A percentile compares a stretch with the other conserved stretches of the same genome.
Evolutionary conservation across 129 eudicot species (phyloP).

Genomic region (Lactuca saligna): DNA sequence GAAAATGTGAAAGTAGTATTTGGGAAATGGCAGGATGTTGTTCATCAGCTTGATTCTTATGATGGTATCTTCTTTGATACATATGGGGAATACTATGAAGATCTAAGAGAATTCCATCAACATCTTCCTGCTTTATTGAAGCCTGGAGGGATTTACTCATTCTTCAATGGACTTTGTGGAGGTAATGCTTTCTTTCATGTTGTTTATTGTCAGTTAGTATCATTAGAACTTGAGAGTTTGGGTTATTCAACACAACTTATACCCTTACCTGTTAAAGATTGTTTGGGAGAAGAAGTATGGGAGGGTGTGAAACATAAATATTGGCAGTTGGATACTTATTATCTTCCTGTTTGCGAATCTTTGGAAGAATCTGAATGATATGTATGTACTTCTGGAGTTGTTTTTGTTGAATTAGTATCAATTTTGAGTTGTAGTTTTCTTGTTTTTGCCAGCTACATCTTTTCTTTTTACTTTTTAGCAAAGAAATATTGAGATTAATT

Average conservation of each 20-base stretch:
- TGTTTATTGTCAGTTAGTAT: slow-evolving; percentile 89
- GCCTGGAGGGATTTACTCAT: slow-evolving; percentile 94
- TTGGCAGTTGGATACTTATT: slow-evolving; percentile 93
- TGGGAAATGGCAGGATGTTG: slow-evolving; percentile 96
- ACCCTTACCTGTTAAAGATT: slow-evolving; percentile 88
- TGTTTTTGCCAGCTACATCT: slow-evolving; percentile 1
- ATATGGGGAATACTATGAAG: slow-evolving; percentile 97
- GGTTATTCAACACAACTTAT: slow-evolving; percentile 87
- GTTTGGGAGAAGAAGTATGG: slow-evolving; percentile 85
- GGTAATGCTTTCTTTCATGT: slow-evolving; percentile 96
- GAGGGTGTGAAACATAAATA: slow-evolving; percentile 97
- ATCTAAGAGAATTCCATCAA: slow-evolving; percentile 88
- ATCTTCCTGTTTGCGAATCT: slow-evolving; percentile 90
- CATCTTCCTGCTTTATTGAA: slow-evolving; percentile 81
- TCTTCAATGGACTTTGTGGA: slow-evolving; percentile 97
- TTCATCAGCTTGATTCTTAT: slow-evolving; percentile 77
- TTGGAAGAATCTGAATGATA: slow-evolving; percentile 61
- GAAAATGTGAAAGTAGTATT: slow-evolving; percentile 78
- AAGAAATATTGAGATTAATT: neutral
- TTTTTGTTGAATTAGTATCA: slow-evolving; percentile 19
- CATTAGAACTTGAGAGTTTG: slow-evolving; percentile 86
- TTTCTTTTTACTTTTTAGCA: slow-evolving; percentile 11
- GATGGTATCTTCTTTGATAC: slow-evolving; percentile 98
- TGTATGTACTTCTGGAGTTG: neutral
- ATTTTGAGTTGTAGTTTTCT: neutral